Conservation (phyloP, 106 monocot species). For the Vanilla planifolia region DNA sequence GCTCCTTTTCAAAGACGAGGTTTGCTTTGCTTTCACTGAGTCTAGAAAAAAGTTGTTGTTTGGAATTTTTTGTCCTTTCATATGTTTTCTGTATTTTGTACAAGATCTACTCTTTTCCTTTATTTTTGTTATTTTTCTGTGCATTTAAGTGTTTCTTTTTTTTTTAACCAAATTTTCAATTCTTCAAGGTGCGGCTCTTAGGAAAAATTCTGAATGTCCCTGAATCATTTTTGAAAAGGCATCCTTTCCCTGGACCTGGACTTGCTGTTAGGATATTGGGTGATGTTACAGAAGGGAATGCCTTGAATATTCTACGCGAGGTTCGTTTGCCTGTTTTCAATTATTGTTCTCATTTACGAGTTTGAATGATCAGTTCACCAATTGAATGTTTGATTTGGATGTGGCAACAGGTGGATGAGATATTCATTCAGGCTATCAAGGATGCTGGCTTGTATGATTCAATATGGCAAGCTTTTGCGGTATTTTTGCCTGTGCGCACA, state of each 20-base stretch:
- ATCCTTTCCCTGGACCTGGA: slow-evolving; percentile 98
- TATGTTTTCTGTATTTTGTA: too few species aligned
- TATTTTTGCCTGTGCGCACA: slow-evolving; percentile 78
- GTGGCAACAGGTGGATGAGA: slow-evolving; percentile 77
- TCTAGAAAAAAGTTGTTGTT: background rate
- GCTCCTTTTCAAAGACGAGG: slow-evolving; percentile 96
- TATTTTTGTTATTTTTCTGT: background rate
- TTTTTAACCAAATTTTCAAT: background rate
- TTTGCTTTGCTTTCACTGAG: background rate
- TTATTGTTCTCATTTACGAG: background rate
- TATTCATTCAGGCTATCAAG: slow-evolving; percentile 91
- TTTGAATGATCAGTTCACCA: background rate
- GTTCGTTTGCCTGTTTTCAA: slow-evolving; percentile 22
- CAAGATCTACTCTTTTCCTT: background rate
- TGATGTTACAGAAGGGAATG: slow-evolving; percentile 94
- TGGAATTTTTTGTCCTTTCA: too few species aligned
- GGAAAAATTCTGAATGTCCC: slow-evolving; percentile 88
- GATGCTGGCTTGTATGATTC: slow-evolving; percentile 93
- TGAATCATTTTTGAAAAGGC: slow-evolving; percentile 82
- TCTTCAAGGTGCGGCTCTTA: slow-evolving; percentile 65
- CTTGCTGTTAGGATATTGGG: slow-evolving; percentile 93
- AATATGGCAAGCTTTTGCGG: slow-evolving; percentile 99
- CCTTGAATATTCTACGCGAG: slow-evolving; percentile 84
- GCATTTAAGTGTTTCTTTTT: background rate
- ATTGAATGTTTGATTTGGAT: background rate